Evolutionary conservation across 768 basidiomycete species (phyloP), one percentile per base, ranked within the genome.

Genomic region (Russula compacta): DNA sequence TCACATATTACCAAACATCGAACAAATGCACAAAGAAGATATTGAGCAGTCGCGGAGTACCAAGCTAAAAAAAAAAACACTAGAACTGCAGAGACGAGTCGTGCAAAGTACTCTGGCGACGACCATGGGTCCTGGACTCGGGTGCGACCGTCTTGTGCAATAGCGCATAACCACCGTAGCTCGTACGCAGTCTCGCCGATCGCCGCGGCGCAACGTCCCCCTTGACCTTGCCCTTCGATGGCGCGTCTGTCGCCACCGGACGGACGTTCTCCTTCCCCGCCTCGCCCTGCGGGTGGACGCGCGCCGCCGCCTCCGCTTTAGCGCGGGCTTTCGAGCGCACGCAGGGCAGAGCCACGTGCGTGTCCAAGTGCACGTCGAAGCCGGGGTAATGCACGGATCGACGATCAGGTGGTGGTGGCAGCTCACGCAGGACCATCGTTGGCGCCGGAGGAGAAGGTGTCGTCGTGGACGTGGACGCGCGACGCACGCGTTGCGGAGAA

Each of bases 261-360:
- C 63, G 61, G 43, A 63, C 19, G 36, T 67, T 67, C 55, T 67
- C 66, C 66, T 66, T 66, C 12, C 43, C 60, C 19, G 53, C 60
- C 0, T 66, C 64, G 17, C 49, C 66, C 4, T 40, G 40, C 40
- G 48, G 55, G 15, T 21, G 50, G 10, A 42, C 54, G n/a, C 58
- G 55, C 17, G 46, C 52, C 1, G 53, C 48, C 2, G 53, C 48
- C 49, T 60, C 47, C 32, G 53, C 58, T 47, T 32, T 52, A 6
- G 54, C 57, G 48, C 46, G 62, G 2, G 59, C 50, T 11, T 32
- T 52, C 15, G 63, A 62, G n/a, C 56, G 64, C 32, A 57, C 51
- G 35, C 49, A 43, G 8, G 57, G 62, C 42, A 65, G 44, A 17
- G 42, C 50, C 39, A 66, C n/a, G 39, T 66, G 66, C n/a, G 52